Evolutionary conservation across 495 filamentous ascomycete genomes (phyloP).

Genomic region (Podospora anserina): DNA sequence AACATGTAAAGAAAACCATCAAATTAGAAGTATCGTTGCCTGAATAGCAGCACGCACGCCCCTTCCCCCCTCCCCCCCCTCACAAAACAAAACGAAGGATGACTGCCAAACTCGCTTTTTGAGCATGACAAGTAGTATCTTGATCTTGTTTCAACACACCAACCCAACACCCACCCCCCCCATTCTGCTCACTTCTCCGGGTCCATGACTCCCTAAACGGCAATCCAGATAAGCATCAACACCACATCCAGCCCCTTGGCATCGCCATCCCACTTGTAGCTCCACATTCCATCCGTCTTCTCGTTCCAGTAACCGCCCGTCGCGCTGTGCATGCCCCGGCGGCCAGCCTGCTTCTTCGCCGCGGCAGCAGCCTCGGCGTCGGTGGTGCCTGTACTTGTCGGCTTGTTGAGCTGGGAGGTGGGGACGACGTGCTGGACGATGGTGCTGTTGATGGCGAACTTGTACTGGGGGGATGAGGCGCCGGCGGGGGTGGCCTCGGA

Average conservation of each 20-base stretch:
- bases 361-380: slow-evolving; percentile 32
- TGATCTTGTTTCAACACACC: neutral
- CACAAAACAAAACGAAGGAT: neutral
- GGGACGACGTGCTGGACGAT: slow-evolving; percentile 86
- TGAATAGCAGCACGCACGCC: neutral
- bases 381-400: slow-evolving; percentile 11
- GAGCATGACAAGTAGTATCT: neutral
- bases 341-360: slow-evolving; percentile 64
- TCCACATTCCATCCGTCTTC: slow-evolving; percentile 97
- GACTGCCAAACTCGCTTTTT: neutral
- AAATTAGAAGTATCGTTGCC: neutral
- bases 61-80: too few species aligned
- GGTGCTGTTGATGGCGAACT: slow-evolving; percentile 94
- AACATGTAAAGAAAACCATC: neutral
- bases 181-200: neutral
- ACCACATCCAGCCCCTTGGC: slow-evolving; percentile 87
- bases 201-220: slow-evolving; percentile 37
- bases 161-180: neutral
- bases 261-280: slow-evolving; percentile 87
- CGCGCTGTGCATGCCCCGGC: slow-evolving; percentile 93
- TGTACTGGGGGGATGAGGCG: slow-evolving; percentile 57
- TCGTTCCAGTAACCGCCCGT: slow-evolving; percentile 96
- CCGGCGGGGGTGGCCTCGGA: slow-evolving; percentile 67
- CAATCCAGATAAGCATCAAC: slow-evolving; percentile 87
- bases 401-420: slow-evolving; percentile 52